Conservation (phyloP, 192 early-diverging fungal genomes). For the Linnemannia elongata region DNA sequence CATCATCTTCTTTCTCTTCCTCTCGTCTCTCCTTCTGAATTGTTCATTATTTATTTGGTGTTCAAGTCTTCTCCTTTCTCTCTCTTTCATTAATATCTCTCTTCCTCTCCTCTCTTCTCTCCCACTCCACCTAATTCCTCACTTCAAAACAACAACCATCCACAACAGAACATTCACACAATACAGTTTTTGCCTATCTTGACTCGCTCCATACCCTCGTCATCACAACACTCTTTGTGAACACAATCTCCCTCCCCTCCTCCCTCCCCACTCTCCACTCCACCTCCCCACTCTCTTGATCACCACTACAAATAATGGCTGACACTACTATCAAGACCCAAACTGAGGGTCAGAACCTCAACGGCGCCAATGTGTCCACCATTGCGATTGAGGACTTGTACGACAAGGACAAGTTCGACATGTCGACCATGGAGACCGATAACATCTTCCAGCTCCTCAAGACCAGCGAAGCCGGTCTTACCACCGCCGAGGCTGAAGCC, state of each 20-base stretch:
- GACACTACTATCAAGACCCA: slow-evolving; percentile 28
- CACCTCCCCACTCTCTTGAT: not conserved
- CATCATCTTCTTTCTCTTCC: too few species aligned
- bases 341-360: slow-evolving; percentile 54
- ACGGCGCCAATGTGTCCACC: slow-evolving; percentile 68
- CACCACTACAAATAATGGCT: not conserved
- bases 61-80: slow-evolving; percentile 7
- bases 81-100: slow-evolving; percentile 8
- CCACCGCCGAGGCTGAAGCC: slow-evolving; percentile 70
- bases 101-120: slow-evolving; percentile 8
- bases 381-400: slow-evolving; percentile 81
- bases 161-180: not conserved
- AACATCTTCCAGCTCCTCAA: slow-evolving; percentile 78
- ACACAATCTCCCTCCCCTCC: not conserved
- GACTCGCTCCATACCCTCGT: slow-evolving; percentile 24
- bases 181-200: slow-evolving; percentile 40
- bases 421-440: slow-evolving; percentile 82
- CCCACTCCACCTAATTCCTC: slow-evolving; percentile 26
- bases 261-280: slow-evolving; percentile 5
- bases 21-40: not conserved
- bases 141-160: not conserved
- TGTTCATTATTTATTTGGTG: slow-evolving; percentile 8
- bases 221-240: slow-evolving; percentile 11
- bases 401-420: slow-evolving; percentile 86
- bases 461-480: slow-evolving; percentile 74